phyloP scores from a whole-genome alignment of 1,284 basidiomycete genomes.

The Omphalotus olearius region DNA sequence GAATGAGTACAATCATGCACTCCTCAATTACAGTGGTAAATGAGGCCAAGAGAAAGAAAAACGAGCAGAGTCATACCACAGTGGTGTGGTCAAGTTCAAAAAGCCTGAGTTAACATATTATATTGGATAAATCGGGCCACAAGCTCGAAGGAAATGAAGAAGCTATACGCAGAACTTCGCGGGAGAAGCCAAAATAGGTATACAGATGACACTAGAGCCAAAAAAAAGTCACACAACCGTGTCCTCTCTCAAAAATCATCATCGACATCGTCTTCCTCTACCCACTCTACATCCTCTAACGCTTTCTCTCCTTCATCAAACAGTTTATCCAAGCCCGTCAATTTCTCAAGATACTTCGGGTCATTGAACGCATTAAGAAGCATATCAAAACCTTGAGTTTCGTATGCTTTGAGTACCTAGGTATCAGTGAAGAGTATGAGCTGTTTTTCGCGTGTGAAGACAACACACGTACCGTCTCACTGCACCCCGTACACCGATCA shows the following conservation, averaged over 20 bases:
- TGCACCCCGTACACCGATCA: conserved; percentile 88
- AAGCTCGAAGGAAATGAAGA: too few species aligned
- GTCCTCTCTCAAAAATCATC: conserved; percentile 31
- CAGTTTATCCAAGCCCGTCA: conserved; percentile 86
- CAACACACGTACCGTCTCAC: conserved; percentile 54
- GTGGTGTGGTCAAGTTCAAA: too few species aligned
- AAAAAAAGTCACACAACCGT: too few species aligned
- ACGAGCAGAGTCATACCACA: too few species aligned
- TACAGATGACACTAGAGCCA: too few species aligned
- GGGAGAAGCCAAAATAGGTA: too few species aligned
- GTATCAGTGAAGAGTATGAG: neutral
- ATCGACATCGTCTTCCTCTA: conserved; percentile 56
- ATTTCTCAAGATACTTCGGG: conserved; percentile 69
- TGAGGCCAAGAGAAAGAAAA: too few species aligned
- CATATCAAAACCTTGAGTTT: conserved; percentile 74
- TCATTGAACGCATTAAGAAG: conserved; percentile 85
- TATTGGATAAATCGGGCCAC: too few species aligned
- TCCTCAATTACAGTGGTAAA: too few species aligned
- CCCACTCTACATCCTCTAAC: conserved; percentile 75
- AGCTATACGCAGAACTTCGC: too few species aligned
- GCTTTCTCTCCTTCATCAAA: conserved; percentile 78
- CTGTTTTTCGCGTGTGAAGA: neutral
- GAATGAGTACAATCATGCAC: too few species aligned
- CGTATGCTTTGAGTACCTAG: conserved; percentile 77
- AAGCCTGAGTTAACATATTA: too few species aligned